Conservation (phyloP, 202 grass and related monocot species). For the Panicum hallii region DNA sequence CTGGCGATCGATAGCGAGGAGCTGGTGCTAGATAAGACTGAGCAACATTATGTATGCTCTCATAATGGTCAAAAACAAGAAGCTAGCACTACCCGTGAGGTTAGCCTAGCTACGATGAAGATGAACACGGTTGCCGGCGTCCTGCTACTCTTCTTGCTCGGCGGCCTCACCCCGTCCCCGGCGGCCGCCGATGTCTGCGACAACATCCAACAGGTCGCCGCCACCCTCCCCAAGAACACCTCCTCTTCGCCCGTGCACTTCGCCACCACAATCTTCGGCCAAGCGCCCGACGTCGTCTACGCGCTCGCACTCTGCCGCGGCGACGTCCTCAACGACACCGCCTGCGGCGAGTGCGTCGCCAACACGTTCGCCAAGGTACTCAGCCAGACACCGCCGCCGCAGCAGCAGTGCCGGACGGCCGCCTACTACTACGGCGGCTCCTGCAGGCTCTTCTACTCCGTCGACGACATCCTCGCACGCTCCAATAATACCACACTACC, state of each 20-base stretch:
- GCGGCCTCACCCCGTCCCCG: background rate
- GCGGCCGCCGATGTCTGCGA: slow-evolving; percentile 42
- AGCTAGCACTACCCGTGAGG: background rate
- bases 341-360: slow-evolving; percentile 16
- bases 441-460: background rate
- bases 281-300: slow-evolving; percentile 12
- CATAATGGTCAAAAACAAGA: background rate
- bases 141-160: background rate
- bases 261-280: slow-evolving; percentile 29
- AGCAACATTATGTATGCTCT: background rate
- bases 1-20: background rate
- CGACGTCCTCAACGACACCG: slow-evolving; percentile 23
- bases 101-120: background rate
- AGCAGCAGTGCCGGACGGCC: rapidly evolving
- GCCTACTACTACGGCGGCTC: background rate
- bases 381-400: background rate
- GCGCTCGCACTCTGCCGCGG: slow-evolving; percentile 48
- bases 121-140: background rate
- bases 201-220: slow-evolving; percentile 24
- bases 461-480: background rate
- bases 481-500: background rate
- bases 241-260: slow-evolving; percentile 33
- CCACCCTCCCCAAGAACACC: slow-evolving; percentile 14
- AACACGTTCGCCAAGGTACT: background rate
- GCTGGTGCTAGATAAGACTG: background rate